Evolutionary conservation across 192 early-diverging fungal genomes (phyloP).

Genomic region (Polychytrium aggregatum): DNA sequence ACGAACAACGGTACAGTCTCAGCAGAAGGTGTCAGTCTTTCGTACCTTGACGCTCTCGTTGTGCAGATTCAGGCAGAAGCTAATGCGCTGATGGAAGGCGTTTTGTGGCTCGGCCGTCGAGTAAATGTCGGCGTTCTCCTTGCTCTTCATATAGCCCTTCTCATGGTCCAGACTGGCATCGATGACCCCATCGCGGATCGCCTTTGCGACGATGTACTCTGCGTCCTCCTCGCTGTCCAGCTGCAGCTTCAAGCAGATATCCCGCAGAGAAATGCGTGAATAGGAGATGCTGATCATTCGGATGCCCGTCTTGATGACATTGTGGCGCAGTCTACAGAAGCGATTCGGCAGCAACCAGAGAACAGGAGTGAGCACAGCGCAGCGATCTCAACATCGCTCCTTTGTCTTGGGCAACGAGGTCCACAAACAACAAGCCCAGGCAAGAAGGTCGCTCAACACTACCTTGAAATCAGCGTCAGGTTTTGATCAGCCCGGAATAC

Average conservation of each 20-base stretch:
- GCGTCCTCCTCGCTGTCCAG: conserved; percentile 98
- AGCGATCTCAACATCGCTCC: too few relatives aligned
- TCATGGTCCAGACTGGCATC: conserved; percentile 95
- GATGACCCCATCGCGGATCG: conserved; percentile 97
- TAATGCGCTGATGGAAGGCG: conserved; percentile 90
- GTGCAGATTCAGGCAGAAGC: conserved; percentile 91
- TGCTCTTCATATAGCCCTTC: conserved; percentile 82
- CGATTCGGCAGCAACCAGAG: too few relatives aligned
- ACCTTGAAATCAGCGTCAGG: conserved; percentile 80
- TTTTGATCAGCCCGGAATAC: conserved; percentile 82
- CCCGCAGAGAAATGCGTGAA: conserved; percentile 88
- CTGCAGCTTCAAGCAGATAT: conserved; percentile 94
- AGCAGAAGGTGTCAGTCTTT: too few relatives aligned
- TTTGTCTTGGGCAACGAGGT: too few relatives aligned
- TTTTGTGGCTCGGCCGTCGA: conserved; percentile 92
- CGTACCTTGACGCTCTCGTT: conserved; percentile 87
- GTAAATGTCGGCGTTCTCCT: conserved; percentile 92
- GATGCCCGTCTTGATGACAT: conserved; percentile 98
- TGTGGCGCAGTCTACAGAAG: conserved; percentile 69
- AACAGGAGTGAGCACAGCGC: too few relatives aligned
- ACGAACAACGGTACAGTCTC: neutral
- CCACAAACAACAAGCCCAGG: too few relatives aligned
- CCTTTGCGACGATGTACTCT: conserved; percentile 95
- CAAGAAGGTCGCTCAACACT: too few relatives aligned
- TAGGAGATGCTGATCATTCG: conserved; percentile 94